A percentile compares a stretch with the other conserved stretches of the same genome.
These are phyloP conservation scores for Phalaenopsis equestris DNA, from an alignment of 106 monocot species.

Conservation along the genomic window DNA sequence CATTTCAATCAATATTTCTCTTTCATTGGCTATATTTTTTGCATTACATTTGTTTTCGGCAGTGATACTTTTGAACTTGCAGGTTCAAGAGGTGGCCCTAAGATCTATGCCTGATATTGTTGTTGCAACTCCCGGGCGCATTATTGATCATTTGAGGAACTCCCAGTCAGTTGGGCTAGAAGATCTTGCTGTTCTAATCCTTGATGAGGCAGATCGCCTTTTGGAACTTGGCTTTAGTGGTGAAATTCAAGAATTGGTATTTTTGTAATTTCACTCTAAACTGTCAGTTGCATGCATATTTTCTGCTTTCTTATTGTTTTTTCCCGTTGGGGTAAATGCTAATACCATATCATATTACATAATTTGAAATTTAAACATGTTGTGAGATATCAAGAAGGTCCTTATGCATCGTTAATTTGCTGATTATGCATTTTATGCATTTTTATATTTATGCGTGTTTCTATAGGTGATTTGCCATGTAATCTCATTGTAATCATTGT, in stretches of 20 bases:
- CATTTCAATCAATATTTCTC: not conserved
- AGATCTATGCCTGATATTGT: slow-evolving; percentile 97
- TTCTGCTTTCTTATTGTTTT: not conserved
- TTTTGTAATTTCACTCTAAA: not conserved
- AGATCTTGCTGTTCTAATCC: slow-evolving; percentile 88
- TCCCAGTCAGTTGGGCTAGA: slow-evolving; percentile 85
- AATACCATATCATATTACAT: not conserved
- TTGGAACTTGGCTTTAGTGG: slow-evolving; percentile 85
- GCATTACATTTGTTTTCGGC: not conserved
- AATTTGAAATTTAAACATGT: not conserved
- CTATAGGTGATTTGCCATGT: not conserved
- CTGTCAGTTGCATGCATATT: not conserved
- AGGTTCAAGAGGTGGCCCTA: slow-evolving; percentile 82
- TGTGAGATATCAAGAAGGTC: not conserved
- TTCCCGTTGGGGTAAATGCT: not conserved
- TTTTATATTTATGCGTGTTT: not conserved
- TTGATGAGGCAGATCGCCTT: slow-evolving; percentile 99
- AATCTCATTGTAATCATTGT: too few species aligned
- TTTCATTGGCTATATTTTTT: not conserved
- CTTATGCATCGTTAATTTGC: not conserved
- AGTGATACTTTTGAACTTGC: slow-evolving; percentile 14
- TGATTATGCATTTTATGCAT: not conserved
- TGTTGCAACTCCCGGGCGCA: slow-evolving; percentile 90
- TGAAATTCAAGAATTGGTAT: slow-evolving; percentile 96
- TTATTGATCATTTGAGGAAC: slow-evolving; percentile 96